phyloP scores from a whole-genome alignment of 192 early-diverging fungal genomes.

The Phlyctochytrium bullatum region DNA sequence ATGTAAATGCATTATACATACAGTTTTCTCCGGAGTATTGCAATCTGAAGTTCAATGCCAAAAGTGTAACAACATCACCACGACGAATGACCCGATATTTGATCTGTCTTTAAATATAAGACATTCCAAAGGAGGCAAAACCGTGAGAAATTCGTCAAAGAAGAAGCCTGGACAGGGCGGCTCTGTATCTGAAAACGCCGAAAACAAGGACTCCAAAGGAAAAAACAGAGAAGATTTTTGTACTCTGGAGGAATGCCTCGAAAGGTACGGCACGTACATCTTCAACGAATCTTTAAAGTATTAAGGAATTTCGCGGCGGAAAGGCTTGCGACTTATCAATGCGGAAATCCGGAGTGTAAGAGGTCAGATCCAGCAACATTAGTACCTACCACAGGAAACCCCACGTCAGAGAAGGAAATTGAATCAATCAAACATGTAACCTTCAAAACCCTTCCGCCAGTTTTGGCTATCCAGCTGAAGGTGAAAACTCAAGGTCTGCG shows the following conservation, averaged over 20 bases:
- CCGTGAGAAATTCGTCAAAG: not conserved
- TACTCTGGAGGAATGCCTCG: slow-evolving; percentile 64
- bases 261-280: slow-evolving; percentile 43
- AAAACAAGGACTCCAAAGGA: not conserved
- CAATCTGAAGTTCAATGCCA: slow-evolving; percentile 89
- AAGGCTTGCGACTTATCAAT: slow-evolving; percentile 69
- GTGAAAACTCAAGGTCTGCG: slow-evolving; percentile 26
- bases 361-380: too few species aligned
- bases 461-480: slow-evolving; percentile 90
- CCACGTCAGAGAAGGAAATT: slow-evolving; percentile 18
- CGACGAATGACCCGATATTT: slow-evolving; percentile 82
- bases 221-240: slow-evolving; percentile 25
- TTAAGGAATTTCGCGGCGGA: slow-evolving; percentile 75
- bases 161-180: slow-evolving; percentile 8
- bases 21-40: slow-evolving; percentile 83
- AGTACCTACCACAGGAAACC: slow-evolving; percentile 13
- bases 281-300: not conserved
- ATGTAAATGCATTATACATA: slow-evolving; percentile 87
- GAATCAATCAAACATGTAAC: slow-evolving; percentile 75
- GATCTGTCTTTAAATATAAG: slow-evolving; percentile 85
- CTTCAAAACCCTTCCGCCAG: slow-evolving; percentile 79
- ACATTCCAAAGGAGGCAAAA: not conserved
- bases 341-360: slow-evolving; percentile 30
- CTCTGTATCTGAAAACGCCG: not conserved
- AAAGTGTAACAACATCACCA: slow-evolving; percentile 73